Percentiles rank a stretch among this genome's conserved stretches.
These are phyloP conservation scores for Odontarrhena argentea DNA, from an alignment of 345 rosid genomes.

Conservation along the genomic window DNA sequence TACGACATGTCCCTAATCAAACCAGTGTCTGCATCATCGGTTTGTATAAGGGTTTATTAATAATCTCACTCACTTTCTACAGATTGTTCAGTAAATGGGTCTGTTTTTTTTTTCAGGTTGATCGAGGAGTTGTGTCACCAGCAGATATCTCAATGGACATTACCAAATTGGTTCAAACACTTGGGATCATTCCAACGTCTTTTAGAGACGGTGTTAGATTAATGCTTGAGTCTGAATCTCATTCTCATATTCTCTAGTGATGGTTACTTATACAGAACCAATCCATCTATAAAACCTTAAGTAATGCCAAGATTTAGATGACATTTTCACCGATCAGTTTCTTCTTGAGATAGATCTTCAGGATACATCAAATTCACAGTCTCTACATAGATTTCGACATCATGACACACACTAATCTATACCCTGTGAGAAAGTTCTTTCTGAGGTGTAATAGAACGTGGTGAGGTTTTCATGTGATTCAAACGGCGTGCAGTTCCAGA, in stretches of 20 bases:
- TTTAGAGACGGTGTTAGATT: constrained; percentile 66
- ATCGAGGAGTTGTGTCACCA: constrained; percentile 77
- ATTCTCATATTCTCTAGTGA: background rate
- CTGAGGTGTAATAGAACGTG: no score
- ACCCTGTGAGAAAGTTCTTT: no score
- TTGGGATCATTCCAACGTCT: constrained; percentile 55
- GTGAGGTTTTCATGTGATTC: no score
- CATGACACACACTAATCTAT: no score
- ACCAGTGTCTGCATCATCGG: constrained; percentile 73
- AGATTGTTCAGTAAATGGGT: background rate
- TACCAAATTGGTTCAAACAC: constrained; percentile 58
- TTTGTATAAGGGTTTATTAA: constrained; percentile 33
- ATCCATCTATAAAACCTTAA: no score
- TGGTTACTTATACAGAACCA: no score
- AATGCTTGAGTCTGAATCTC: constrained; percentile 56
- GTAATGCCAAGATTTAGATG: no score
- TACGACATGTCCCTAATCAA: constrained; percentile 59
- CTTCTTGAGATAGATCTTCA: no score
- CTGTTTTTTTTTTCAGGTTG: constrained; percentile 50
- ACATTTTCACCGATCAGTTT: no score
- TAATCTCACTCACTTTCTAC: background rate
- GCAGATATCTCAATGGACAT: constrained; percentile 91
- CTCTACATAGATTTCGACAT: no score
- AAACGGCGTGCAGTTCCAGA: no score
- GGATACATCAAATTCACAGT: no score